Evolutionary conservation across 2,329 filamentous ascomycete species (phyloP), one percentile per base, ranked within the genome.

Genomic region (Drechslerella stenobrocha): DNA sequence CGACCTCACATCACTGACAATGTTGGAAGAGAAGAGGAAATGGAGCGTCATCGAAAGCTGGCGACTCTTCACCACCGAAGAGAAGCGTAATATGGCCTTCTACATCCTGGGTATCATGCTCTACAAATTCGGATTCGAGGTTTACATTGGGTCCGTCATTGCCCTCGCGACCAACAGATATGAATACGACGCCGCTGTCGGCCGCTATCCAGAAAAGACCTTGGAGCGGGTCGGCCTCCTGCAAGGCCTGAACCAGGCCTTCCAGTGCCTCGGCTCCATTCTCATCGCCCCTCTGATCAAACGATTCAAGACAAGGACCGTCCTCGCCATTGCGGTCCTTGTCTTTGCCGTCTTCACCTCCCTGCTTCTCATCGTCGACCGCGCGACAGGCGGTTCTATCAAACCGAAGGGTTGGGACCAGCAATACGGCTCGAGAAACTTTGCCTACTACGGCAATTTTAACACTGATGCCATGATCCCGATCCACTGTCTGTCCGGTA

Each of bases 81-180:
- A 82, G 71, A 78, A 77, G 56, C 77, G 78, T 51, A 79, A 80
- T 61, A 77, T 80, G 47, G 73, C 74, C 46, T 75, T 79, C 55
- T 81, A 81, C 72, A 79, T 81, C 48, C 69, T 74, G 5, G 80
- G 79, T 3, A 80, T 81, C 60, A 81, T 81, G 78, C 73, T 80
- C 42, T 81, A 81, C 75, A 81, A 81, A 70, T 80, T 81, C 60
- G 80, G 79, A 23, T 75, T 81, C 9, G 79, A 81, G 71, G 79
- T 78, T 7, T 81, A 81, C 74, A 80, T 80, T 71, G 80, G 80
- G 1, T 80, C 79, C 28, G 77, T 81, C 69, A 77, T 79, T 34
- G 78, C 79, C 8, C 75, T 81, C 1, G 79, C 79, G 8, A 80
- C 78, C 2, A 81, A 81, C 70, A 76, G 79, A 51, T 81, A 81